phyloP scores from a whole-genome alignment of 176 grass and related monocot species.

The Elaeis guineensis region DNA sequence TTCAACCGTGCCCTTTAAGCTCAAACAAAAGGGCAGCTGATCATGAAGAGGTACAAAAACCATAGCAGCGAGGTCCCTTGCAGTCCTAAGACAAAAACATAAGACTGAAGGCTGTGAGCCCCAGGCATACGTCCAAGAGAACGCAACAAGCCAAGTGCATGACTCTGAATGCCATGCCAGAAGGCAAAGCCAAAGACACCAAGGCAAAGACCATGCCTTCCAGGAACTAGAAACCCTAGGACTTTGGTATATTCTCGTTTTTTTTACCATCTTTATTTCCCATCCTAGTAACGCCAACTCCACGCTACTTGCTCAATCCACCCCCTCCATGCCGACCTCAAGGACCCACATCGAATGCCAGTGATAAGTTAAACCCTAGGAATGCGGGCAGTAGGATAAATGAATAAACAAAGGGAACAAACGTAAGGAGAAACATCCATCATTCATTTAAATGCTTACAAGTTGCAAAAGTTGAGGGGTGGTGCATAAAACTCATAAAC shows the following conservation, averaged over 20 bases:
- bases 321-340: too few relatives aligned
- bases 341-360: too few relatives aligned
- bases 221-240: too few relatives aligned
- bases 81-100: background rate
- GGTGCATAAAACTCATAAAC: too few relatives aligned
- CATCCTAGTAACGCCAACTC: background rate
- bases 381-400: background rate
- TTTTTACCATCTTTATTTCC: background rate
- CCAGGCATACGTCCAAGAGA: background rate
- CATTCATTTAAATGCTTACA: conserved; percentile 1
- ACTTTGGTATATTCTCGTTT: background rate
- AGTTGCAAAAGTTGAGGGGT: background rate
- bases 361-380: too few relatives aligned
- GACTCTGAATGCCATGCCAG: background rate
- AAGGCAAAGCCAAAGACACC: background rate
- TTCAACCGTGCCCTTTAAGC: too few relatives aligned
- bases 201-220: too few relatives aligned
- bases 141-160: background rate
- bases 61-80: too few relatives aligned
- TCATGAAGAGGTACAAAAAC: too few relatives aligned
- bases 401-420: background rate
- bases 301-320: too few relatives aligned
- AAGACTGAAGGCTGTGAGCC: background rate
- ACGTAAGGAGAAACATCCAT: background rate
- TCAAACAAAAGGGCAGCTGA: too few relatives aligned